Conservation (phyloP, 2,329 filamentous ascomycete species). For the Curvularia sp. region DNA sequence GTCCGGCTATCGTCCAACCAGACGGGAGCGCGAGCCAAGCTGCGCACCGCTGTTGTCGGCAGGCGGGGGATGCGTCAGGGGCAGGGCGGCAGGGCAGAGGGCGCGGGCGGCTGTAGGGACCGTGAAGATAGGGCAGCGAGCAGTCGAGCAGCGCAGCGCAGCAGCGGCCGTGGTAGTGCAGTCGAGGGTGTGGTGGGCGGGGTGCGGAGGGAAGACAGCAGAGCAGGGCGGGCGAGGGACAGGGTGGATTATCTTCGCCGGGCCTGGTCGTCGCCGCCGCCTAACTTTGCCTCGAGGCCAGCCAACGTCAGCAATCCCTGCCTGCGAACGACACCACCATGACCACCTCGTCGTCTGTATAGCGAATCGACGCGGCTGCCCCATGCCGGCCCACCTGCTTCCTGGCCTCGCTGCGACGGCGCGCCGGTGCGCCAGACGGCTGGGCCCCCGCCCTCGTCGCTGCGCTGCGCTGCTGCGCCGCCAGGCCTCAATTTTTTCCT, state of each 20-base stretch:
- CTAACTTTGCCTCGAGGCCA: background rate
- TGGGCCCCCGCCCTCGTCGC: slow-evolving; percentile 2
- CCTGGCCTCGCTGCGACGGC: background rate
- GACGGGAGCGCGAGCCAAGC: slow-evolving; percentile 16
- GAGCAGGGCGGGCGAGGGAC: slow-evolving; percentile 2
- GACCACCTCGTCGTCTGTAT: background rate
- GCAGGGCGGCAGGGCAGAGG: background rate
- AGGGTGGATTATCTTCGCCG: slow-evolving; percentile 20
- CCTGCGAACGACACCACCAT: slow-evolving; percentile 36
- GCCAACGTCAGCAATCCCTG: slow-evolving; percentile 32
- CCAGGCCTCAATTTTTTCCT: slow-evolving; percentile 3
- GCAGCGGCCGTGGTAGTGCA: background rate
- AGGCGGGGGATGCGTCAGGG: slow-evolving; percentile 21
- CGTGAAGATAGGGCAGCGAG: slow-evolving; percentile 2
- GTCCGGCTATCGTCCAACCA: slow-evolving; percentile 20
- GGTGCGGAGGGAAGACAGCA: slow-evolving; percentile 15
- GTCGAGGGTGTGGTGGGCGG: slow-evolving; percentile 18
- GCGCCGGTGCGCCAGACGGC: slow-evolving; percentile 14
- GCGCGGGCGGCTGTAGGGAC: background rate
- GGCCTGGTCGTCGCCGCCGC: slow-evolving; percentile 27
- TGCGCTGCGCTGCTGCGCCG: no score
- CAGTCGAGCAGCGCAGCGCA: slow-evolving; percentile 3
- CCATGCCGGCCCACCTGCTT: slow-evolving; percentile 9
- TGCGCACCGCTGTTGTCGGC: slow-evolving; percentile 18
- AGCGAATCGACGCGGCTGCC: slow-evolving; percentile 10